Base-by-base conservation (phyloP, 352 stramenopile genomes). In the Pythium aphanidermatum region DNA sequence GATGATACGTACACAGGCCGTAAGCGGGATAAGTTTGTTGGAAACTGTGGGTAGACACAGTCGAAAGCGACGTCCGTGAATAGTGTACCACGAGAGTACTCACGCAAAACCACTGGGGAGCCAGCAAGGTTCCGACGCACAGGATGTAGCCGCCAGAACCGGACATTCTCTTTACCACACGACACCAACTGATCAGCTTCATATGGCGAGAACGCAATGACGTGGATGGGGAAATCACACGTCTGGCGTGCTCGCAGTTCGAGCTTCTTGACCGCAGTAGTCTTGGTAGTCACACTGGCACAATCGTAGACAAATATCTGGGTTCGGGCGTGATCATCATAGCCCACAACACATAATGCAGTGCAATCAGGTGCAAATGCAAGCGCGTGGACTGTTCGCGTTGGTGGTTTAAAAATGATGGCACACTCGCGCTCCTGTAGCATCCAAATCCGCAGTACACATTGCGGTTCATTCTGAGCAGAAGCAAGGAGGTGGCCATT, bases 111-210 rank as follows among this genome's bases (percentile, higher is more conserved):
- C 12, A 94, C 84, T 2, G 87, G 86, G 14, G 66, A 85, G 1
- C 83, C 86, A 0, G 76, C 73, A 8, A 96, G 64, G 35, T 95
- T 68, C 11, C 63, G 45, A 3, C 51, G 57, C 57, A 49, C 66
- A 3, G 32, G 63, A 40, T 58, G 54, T 5, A 95, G 49, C 5
- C 86, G 83, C 87, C 86, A 97, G 40, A 96, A 96, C 2, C 88
- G 81, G n/a, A 96, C 64, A 59, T 96, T 97, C 48, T 97, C 87
- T 13, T 79, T 76, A 4, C 89, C 89, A 51, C 85, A 96, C 2
- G 83, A 93, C 13, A 97, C 79, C 6, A 97, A 70, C 26, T 89
- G 73, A 16, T 73, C 66, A 1, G 42, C 13, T 16, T 95, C 86
- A 43, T 93, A 96, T 0, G 83, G 84, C 1, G 83, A 94, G 37